Conservation (phyloP, 768 basidiomycete species). For the Lactarius sanguifluus region DNA sequence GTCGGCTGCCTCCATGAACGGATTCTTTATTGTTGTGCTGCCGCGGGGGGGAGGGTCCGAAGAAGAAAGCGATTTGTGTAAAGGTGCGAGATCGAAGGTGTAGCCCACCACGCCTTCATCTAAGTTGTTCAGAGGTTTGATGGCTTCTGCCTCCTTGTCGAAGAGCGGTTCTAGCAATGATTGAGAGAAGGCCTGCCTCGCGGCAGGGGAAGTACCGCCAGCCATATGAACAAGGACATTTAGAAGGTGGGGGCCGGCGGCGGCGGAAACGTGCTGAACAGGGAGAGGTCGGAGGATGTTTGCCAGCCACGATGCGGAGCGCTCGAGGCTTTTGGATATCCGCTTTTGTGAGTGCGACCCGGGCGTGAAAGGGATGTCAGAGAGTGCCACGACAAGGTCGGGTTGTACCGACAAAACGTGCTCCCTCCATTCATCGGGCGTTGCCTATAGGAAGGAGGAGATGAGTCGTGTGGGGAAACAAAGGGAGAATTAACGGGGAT, state of each 20-base stretch:
- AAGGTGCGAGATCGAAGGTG: slow-evolving; percentile 61
- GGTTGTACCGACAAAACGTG: slow-evolving; percentile 57
- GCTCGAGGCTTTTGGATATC: slow-evolving; percentile 70
- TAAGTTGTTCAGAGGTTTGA: slow-evolving; percentile 53
- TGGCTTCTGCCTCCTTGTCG: slow-evolving; percentile 51
- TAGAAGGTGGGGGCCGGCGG: slow-evolving; percentile 31
- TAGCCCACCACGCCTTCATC: slow-evolving; percentile 75
- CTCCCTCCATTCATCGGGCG: slow-evolving; percentile 52
- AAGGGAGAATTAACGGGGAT: slow-evolving; percentile 13
- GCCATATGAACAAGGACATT: slow-evolving; percentile 69
- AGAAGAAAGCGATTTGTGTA: slow-evolving; percentile 38
- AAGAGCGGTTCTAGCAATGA: slow-evolving; percentile 56
- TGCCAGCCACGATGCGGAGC: slow-evolving; percentile 63
- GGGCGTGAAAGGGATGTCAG: slow-evolving; percentile 65
- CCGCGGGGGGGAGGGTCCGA: slow-evolving; percentile 3
- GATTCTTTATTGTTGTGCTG: background rate
- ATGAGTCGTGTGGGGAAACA: background rate
- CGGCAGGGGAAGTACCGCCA: slow-evolving; percentile 54
- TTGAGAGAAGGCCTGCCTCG: slow-evolving; percentile 63
- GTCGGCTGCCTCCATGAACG: slow-evolving; percentile 1
- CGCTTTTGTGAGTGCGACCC: slow-evolving; percentile 77
- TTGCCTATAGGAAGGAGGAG: slow-evolving; percentile 44
- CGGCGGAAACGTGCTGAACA: slow-evolving; percentile 10
- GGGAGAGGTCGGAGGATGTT: slow-evolving; percentile 46
- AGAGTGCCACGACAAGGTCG: slow-evolving; percentile 69